Percentiles rank a stretch among this genome's conserved stretches.
Conservation (phyloP, 768 basidiomycete genomes). For the Xerocomellus amylosporus region DNA sequence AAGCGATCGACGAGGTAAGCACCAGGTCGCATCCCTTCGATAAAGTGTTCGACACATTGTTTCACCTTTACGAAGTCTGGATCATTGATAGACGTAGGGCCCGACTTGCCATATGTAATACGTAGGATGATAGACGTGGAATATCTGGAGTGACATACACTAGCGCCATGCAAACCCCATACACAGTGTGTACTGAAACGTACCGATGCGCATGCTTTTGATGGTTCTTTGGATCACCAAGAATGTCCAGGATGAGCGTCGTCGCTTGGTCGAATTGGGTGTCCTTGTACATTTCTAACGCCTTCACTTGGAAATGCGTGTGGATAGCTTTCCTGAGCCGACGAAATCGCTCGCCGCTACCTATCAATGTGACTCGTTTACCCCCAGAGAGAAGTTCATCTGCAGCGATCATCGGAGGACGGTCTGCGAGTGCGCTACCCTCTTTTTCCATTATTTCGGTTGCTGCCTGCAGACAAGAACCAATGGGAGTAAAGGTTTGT, state of each 20-base stretch:
- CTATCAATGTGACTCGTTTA: slow-evolving; percentile 49
- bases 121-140: slow-evolving; percentile 26
- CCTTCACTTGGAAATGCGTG: slow-evolving; percentile 50
- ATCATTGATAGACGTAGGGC: slow-evolving; percentile 18
- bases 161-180: neutral
- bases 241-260: slow-evolving; percentile 26
- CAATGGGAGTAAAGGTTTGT: too few species aligned
- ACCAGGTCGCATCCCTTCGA: slow-evolving; percentile 31
- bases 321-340: slow-evolving; percentile 55
- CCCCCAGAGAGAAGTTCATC: slow-evolving; percentile 54
- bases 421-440: slow-evolving; percentile 48
- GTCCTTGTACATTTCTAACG: slow-evolving; percentile 42
- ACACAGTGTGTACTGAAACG: slow-evolving; percentile 25
- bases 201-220: slow-evolving; percentile 47
- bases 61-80: slow-evolving; percentile 21
- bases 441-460: slow-evolving; percentile 63
- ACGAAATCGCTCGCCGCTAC: slow-evolving; percentile 52
- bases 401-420: slow-evolving; percentile 51
- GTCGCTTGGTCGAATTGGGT: slow-evolving; percentile 38
- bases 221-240: slow-evolving; percentile 32
- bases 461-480: slow-evolving; percentile 37
- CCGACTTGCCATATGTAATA: slow-evolving; percentile 25
- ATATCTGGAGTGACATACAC: slow-evolving; percentile 18
- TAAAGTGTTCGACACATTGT: slow-evolving; percentile 25
- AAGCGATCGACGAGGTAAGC: slow-evolving; percentile 36